Evolutionary conservation across 345 rosid species (phyloP).

Genomic region (Eutrema yunnanense): DNA sequence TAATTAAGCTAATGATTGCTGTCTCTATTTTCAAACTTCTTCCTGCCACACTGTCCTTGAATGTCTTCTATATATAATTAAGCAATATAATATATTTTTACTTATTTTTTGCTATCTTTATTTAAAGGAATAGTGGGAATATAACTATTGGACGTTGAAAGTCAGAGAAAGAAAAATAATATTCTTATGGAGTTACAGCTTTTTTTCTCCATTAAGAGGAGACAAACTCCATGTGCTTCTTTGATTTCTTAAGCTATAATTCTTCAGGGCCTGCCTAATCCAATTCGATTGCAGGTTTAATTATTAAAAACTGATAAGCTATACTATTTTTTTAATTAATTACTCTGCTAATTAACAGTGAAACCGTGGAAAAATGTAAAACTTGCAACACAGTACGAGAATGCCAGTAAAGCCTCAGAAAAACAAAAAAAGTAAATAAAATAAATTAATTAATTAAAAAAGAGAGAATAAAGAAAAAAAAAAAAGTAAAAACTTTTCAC

Average conservation of each 20-base stretch:
- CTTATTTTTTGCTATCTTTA: constrained; percentile 12
- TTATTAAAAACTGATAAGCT: not conserved
- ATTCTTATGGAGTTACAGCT: not conserved
- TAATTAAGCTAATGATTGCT: constrained; percentile 35
- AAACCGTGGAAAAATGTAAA: not conserved
- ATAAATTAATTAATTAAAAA: not conserved
- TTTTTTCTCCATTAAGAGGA: constrained; percentile 15
- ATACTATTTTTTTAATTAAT: not conserved
- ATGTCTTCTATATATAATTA: constrained; percentile 12
- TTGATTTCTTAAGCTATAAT: constrained; percentile 24
- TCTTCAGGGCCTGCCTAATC: constrained; percentile 24
- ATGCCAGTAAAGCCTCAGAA: constrained; percentile 18
- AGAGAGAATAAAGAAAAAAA: constrained; percentile 6
- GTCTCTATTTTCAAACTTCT: constrained; percentile 33
- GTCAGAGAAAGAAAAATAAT: not conserved
- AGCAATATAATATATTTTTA: not conserved
- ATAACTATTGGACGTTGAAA: constrained; percentile 25
- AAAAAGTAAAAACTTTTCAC: constrained; percentile 22
- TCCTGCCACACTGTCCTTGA: constrained; percentile 32
- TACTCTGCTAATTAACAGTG: not conserved
- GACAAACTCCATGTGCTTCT: constrained; percentile 37
- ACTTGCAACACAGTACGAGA: constrained; percentile 23
- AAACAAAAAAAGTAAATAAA: not conserved
- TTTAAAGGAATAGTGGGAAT: constrained; percentile 11
- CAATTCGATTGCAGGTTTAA: not conserved